Percentiles rank a stretch among this genome's conserved stretches.
These are phyloP conservation scores for Stachybotrys echinatus DNA, from an alignment of 2,329 filamentous ascomycete genomes.

Conservation along the genomic window DNA sequence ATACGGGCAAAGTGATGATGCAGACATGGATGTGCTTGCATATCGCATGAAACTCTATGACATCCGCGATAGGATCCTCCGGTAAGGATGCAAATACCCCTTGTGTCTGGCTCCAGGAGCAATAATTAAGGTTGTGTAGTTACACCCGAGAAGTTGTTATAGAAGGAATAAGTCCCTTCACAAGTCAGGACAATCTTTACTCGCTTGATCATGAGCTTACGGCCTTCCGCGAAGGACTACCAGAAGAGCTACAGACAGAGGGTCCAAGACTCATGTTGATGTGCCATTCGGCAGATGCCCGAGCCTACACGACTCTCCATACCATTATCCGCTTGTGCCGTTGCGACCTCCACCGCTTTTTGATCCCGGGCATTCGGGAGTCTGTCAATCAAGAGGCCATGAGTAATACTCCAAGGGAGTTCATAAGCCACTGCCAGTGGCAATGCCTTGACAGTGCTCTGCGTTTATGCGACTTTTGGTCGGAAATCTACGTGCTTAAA, in stretches of 20 bases:
- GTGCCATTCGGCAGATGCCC: slow-evolving; percentile 15
- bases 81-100: slow-evolving; percentile 1
- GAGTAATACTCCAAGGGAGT: slow-evolving; percentile 7
- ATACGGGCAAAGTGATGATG: not conserved
- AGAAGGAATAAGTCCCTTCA: slow-evolving; percentile 9
- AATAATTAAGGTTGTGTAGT: not conserved
- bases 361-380: slow-evolving; percentile 18
- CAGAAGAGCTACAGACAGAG: slow-evolving; percentile 12
- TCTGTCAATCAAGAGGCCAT: slow-evolving; percentile 9
- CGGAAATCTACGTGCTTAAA: slow-evolving; percentile 7
- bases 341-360: slow-evolving; percentile 18
- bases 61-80: slow-evolving; percentile 14
- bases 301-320: slow-evolving; percentile 13
- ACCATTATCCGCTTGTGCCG: slow-evolving; percentile 10
- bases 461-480: slow-evolving; percentile 9
- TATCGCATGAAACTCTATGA: slow-evolving; percentile 14
- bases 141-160: slow-evolving; percentile 13
- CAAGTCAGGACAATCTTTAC: slow-evolving; percentile 7
- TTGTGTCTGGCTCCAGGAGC: accelerated
- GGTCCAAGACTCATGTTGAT: slow-evolving; percentile 13
- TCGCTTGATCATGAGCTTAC: slow-evolving; percentile 13
- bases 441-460: slow-evolving; percentile 8
- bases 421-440: slow-evolving; percentile 12
- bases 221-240: slow-evolving; percentile 9
- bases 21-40: slow-evolving; percentile 11